phyloP scores from a whole-genome alignment of 2,329 filamentous ascomycete genomes.

The Fusarium clavum region DNA sequence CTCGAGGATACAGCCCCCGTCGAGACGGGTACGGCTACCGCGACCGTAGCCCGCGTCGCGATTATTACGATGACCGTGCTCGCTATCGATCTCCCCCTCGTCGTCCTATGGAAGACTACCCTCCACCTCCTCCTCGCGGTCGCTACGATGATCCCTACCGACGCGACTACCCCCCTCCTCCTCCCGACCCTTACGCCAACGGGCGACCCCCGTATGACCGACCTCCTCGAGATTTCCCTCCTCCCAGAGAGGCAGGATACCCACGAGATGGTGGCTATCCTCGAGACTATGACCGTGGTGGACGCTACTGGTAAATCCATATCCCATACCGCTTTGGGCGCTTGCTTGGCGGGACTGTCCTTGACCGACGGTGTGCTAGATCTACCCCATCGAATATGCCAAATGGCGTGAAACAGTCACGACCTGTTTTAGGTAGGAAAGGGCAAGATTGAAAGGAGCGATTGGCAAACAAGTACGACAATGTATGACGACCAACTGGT shows the following conservation, averaged over 20 bases:
- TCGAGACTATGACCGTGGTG: conserved; percentile 63
- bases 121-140: conserved; percentile 73
- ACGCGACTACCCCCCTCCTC: conserved; percentile 73
- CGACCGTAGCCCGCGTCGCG: conserved; percentile 84
- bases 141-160: conserved; percentile 84
- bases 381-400: conserved; percentile 40
- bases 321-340: conserved; percentile 42
- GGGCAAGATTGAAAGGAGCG: conserved; percentile 33
- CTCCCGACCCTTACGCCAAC: conserved; percentile 71
- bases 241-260: conserved; percentile 57
- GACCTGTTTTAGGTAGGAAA: conserved; percentile 26
- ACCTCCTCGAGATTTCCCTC: conserved; percentile 65
- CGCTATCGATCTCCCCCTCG: conserved; percentile 85
- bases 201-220: conserved; percentile 68
- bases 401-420: conserved; percentile 27
- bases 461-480: conserved; percentile 25
- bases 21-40: conserved; percentile 81
- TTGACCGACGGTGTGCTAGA: conserved; percentile 54
- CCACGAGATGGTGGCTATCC: conserved; percentile 57
- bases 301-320: conserved; percentile 62
- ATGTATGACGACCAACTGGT: conserved; percentile 42
- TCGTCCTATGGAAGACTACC: conserved; percentile 82
- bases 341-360: conserved; percentile 49
- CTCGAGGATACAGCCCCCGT: conserved; percentile 86
- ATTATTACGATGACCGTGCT: conserved; percentile 88